Base-by-base conservation (phyloP, 2,329 filamentous ascomycete genomes). In the Bipolaris victoriae region DNA sequence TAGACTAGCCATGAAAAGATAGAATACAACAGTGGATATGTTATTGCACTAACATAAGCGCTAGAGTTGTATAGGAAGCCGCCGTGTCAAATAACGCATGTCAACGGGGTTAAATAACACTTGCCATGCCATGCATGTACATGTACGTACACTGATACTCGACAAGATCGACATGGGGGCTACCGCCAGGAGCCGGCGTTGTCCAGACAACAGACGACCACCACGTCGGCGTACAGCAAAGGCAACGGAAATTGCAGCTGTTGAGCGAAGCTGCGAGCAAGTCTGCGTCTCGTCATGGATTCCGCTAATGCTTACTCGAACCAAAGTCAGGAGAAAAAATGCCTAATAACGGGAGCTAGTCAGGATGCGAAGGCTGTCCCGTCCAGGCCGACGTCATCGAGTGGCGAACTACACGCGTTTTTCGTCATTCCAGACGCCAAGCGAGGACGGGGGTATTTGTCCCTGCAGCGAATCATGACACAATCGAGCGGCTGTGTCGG, bases 401-500 rank as follows among this genome's bases (percentile, higher is more conserved):
- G 16, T 46, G 43, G 26, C n/a, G 43, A 31, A 33, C 43, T 31
- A 46, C 16, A 18, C 43, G 26, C 29, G 18, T 49, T 37, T 37
- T 49, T 36, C 31, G 33, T 49, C 33, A 37, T 37, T 49, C 13
- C 26, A 16, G 33, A 33, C 9, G 20, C 46, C 46, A 49, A 39
- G 46, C 24, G 31, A 49, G 26, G 46, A 35, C 46, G 35, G 46
- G 43, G 43, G 15, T 16, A 33, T 13, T 20, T 7, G 37, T 49
- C 33, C 46, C 20, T 49, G 46, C 33, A 49, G 46, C 33, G 35
- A 49, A 49, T 49, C 46, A 39, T 39, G 46, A 6, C 22, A 49
- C 46, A 36, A 37, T 26, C 9, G 20, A 18, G 45, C 45, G 45
- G 45, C 45, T 36, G 11, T 36, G 45, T n/a, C 18, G 45, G 33